Base-by-base conservation (phyloP, 2,329 filamentous ascomycete species). In the Clonostachys solani region DNA sequence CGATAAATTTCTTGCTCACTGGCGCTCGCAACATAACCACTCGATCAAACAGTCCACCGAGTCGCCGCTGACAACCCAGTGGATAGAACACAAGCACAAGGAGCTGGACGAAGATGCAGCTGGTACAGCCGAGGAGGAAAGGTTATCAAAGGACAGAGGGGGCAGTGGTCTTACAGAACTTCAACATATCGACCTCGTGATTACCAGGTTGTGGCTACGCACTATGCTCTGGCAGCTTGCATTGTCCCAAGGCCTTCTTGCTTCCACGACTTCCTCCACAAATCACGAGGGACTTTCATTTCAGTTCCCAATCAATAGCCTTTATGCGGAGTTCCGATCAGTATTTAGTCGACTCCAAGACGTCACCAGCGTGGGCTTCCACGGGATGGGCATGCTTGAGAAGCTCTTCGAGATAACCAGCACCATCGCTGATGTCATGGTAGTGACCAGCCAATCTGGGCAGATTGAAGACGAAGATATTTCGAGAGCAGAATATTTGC, bases 371-470 rank as follows among this genome's bases (percentile, higher is more conserved):
- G 73, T 82, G 49, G 72, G 72, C 29, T 73, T 78, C 5, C 77
- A 83, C 52, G 78, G 79, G 8, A 75, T 69, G 36, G 75, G 75
- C 18, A 78, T 83, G 47, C 64, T 81, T 45, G 73, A 79, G 50
- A 83, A 83, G 56, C 64, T 83, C 5, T 80, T 83, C 47, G 79
- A 83, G 54, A 78, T 83, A 50, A 76, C 77, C 0, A 79, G 77
- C 56, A 81, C 77, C 3, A 77, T 82, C 42, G 77, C 78, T 9
- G 78, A 82, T 52, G 78, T 83, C 3, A 67, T 81, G 18, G 74
- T 77, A 41, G 62, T 80, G 13, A 29, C 23, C 23, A 29, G 23
- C 23, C 73, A 75, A 0, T 66, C 69, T 7, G 68, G 67, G 1
- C 68, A 70, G 0, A 50, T 52, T 19, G 74, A 77, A 33, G 72